A percentile compares a stretch with the other conserved stretches of the same genome.
Conservation (phyloP, 495 filamentous ascomycete species). For the Aspergillus homomorphus region DNA sequence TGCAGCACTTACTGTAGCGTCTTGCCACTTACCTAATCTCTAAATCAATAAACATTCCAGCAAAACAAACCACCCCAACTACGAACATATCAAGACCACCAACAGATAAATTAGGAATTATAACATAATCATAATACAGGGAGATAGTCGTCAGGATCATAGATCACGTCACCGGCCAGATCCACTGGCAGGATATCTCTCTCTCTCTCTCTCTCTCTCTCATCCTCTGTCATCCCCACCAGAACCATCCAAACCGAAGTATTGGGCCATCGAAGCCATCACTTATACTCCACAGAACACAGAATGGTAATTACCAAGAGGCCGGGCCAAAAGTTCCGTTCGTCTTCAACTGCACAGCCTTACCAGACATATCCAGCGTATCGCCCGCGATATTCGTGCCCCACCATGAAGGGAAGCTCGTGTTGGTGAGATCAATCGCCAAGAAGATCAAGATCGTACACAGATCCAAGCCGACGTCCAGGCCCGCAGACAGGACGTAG, state of each 20-base stretch:
- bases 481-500: conserved; percentile 68
- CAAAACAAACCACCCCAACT: not conserved
- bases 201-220: too few species aligned
- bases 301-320: conserved; percentile 40
- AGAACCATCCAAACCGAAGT: too few species aligned
- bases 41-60: not conserved
- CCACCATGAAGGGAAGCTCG: conserved; percentile 60
- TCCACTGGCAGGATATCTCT: not conserved
- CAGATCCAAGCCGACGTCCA: conserved; percentile 66
- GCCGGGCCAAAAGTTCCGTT: conserved; percentile 60
- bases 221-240: too few species aligned
- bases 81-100: not conserved
- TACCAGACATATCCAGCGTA: conserved; percentile 44
- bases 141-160: not conserved
- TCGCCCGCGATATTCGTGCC: conserved; percentile 51
- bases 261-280: conserved; percentile 47
- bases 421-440: conserved; percentile 53
- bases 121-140: not conserved
- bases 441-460: conserved; percentile 71
- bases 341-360: conserved; percentile 34
- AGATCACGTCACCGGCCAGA: not conserved
- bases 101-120: not conserved
- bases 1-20: too few species aligned
- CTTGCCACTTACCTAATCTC: too few species aligned
- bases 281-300: too few species aligned